These are phyloP conservation scores for Aspergillus japonicus DNA, from an alignment of 2,329 filamentous ascomycete species.

Conservation along the genomic window DNA sequence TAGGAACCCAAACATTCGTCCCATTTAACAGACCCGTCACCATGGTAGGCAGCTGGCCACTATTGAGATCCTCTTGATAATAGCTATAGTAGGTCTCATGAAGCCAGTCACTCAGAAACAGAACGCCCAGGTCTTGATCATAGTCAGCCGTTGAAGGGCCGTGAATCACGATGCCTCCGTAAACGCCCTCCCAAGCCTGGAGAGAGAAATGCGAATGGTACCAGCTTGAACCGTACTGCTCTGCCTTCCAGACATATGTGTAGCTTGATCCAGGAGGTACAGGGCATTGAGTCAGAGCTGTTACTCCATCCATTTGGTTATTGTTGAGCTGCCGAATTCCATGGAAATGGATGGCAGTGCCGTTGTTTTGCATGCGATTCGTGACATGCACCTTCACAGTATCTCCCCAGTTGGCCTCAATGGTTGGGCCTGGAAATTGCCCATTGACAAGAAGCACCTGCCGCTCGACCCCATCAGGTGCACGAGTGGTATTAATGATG, in stretches of 20 bases:
- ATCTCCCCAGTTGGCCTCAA: slow-evolving; percentile 65
- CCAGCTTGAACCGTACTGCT: slow-evolving; percentile 38
- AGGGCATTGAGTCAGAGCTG: slow-evolving; percentile 42
- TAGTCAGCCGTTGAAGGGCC: slow-evolving; percentile 42
- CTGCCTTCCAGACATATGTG: slow-evolving; percentile 40
- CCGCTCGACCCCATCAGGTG: slow-evolving; percentile 33
- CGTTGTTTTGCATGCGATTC: slow-evolving; percentile 46
- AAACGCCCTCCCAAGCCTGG: slow-evolving; percentile 53
- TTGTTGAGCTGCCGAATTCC: slow-evolving; percentile 34
- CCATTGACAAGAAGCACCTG: slow-evolving; percentile 59
- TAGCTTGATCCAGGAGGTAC: slow-evolving; percentile 34
- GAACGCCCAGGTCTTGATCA: slow-evolving; percentile 36
- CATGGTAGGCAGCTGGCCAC: slow-evolving; percentile 27
- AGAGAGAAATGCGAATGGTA: slow-evolving; percentile 38
- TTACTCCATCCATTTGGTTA: slow-evolving; percentile 33
- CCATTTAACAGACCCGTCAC: slow-evolving; percentile 52
- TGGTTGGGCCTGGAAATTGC: slow-evolving; percentile 65
- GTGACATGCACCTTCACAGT: slow-evolving; percentile 54
- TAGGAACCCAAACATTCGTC: slow-evolving; percentile 31
- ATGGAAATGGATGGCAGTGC: slow-evolving; percentile 34
- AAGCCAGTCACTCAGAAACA: slow-evolving; percentile 38
- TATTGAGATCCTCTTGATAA: slow-evolving; percentile 19
- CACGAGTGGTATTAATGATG: slow-evolving; percentile 15
- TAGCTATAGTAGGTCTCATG: slow-evolving; percentile 27
- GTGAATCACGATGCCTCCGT: slow-evolving; percentile 57